Conservation (phyloP, 805 yeast species). For the Candida ovalis region DNA sequence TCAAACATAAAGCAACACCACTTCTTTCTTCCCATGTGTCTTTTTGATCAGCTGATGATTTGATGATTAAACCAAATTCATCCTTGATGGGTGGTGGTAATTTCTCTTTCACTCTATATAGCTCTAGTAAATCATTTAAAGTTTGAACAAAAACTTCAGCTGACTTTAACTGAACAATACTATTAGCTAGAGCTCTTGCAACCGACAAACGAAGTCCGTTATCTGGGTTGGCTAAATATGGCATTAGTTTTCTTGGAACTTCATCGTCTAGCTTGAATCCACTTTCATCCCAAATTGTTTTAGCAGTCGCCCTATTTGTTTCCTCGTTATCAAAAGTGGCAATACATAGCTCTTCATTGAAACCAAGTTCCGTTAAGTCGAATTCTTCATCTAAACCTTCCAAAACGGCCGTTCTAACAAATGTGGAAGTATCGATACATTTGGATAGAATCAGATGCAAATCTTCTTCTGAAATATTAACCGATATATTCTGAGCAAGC, state of each 20-base stretch:
- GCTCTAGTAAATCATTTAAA: constrained; percentile 43
- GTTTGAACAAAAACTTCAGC: constrained; percentile 28
- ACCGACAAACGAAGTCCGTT: constrained; percentile 69
- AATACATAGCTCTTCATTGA: constrained; percentile 63
- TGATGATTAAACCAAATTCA: constrained; percentile 72
- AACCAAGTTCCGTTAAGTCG: constrained; percentile 44
- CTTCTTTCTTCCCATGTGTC: constrained; percentile 86
- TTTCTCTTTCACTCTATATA: constrained; percentile 56
- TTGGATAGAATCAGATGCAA: constrained; percentile 53
- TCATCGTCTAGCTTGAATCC: constrained; percentile 41
- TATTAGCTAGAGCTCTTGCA: constrained; percentile 66
- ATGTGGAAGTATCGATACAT: constrained; percentile 55
- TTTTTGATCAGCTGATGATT: constrained; percentile 52
- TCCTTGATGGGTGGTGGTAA: constrained; percentile 80
- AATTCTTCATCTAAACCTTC: constrained; percentile 87
- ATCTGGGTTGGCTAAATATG: constrained; percentile 50
- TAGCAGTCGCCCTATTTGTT: constrained; percentile 59
- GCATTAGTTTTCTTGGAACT: constrained; percentile 45
- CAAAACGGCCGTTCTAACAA: constrained; percentile 74
- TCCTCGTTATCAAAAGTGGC: constrained; percentile 71
- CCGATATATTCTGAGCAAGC: constrained; percentile 71
- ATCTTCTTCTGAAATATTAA: constrained; percentile 55
- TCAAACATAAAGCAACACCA: constrained; percentile 70
- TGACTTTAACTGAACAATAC: constrained; percentile 36
- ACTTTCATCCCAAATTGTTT: constrained; percentile 83